Conservation (phyloP, 371 early-diverging fungal species). For the Nosema muscidifuracis region DNA sequence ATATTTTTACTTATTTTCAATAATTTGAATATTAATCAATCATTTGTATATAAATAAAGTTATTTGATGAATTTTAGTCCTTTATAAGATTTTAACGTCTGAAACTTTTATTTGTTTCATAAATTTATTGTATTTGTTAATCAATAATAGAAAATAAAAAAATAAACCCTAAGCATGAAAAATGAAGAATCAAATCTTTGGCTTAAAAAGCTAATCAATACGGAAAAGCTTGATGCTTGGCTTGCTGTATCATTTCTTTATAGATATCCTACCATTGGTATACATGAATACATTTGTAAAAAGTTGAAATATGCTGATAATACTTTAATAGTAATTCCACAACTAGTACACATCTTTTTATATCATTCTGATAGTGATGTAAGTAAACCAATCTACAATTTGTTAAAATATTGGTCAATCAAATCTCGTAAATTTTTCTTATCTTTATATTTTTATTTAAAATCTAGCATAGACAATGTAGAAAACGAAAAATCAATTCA, state of each 20-base stretch:
- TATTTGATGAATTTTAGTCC: no score
- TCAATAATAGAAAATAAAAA: no score
- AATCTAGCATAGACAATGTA: slow-evolving; percentile 7
- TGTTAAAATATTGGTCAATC: slow-evolving; percentile 11
- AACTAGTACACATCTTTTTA: slow-evolving; percentile 49
- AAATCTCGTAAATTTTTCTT: slow-evolving; percentile 21
- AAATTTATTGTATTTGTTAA: no score
- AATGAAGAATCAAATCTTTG: background rate
- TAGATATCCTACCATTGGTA: slow-evolving; percentile 77
- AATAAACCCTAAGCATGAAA: slow-evolving; percentile 30
- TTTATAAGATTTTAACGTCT: no score
- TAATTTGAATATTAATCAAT: no score
- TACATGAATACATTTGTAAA: slow-evolving; percentile 87
- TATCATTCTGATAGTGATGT: slow-evolving; percentile 15
- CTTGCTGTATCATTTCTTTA: slow-evolving; percentile 82
- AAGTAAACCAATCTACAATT: slow-evolving; percentile 34
- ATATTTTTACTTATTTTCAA: no score
- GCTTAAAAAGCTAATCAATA: slow-evolving; percentile 69
- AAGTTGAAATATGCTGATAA: slow-evolving; percentile 65
- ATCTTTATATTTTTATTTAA: slow-evolving; percentile 41
- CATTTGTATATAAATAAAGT: no score
- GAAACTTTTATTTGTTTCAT: no score
- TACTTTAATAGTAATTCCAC: slow-evolving; percentile 32
- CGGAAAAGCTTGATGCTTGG: slow-evolving; percentile 83
- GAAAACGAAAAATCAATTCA: slow-evolving; percentile 18